Conservation (phyloP, 805 yeast genomes). For the Yamadazyma laniorum region DNA sequence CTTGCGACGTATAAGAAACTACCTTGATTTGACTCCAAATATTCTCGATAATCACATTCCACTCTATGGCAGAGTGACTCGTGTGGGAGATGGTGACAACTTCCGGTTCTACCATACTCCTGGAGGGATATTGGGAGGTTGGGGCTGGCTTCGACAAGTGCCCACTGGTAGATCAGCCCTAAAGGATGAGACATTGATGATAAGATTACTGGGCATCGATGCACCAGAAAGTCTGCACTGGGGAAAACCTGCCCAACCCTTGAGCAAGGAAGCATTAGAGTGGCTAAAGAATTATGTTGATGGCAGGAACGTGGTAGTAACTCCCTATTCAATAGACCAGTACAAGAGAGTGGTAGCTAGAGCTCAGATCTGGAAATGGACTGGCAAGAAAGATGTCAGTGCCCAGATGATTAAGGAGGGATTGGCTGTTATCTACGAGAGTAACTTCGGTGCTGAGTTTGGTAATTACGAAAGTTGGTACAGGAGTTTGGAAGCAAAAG, state of each 20-base stretch:
- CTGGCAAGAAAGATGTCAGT: slow-evolving; percentile 75
- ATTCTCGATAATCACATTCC: slow-evolving; percentile 27
- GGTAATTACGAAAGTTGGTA: slow-evolving; percentile 71
- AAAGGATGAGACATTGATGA: slow-evolving; percentile 68
- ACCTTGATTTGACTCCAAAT: slow-evolving; percentile 37
- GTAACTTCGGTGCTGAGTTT: slow-evolving; percentile 77
- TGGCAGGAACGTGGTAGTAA: slow-evolving; percentile 67
- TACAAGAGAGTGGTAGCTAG: slow-evolving; percentile 85
- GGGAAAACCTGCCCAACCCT: slow-evolving; percentile 91
- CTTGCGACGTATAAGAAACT: slow-evolving; percentile 31
- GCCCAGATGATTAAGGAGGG: slow-evolving; percentile 84
- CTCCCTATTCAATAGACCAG: slow-evolving; percentile 83
- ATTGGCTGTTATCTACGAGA: slow-evolving; percentile 84
- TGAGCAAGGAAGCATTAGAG: slow-evolving; percentile 72
- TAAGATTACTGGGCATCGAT: slow-evolving; percentile 89
- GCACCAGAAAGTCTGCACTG: slow-evolving; percentile 96
- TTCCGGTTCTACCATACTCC: slow-evolving; percentile 92
- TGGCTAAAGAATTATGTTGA: slow-evolving; percentile 71
- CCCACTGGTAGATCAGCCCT: slow-evolving; percentile 53
- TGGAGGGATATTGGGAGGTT: slow-evolving; percentile 82
- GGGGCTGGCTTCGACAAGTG: slow-evolving; percentile 83
- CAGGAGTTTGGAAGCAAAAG: slow-evolving; percentile 55
- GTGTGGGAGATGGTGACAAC: slow-evolving; percentile 96
- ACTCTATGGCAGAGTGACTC: slow-evolving; percentile 68
- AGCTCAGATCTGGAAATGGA: slow-evolving; percentile 56